These are phyloP conservation scores for Debaryomyces singareniensis DNA, from an alignment of 1,139 yeast species.

Conservation along the genomic window DNA sequence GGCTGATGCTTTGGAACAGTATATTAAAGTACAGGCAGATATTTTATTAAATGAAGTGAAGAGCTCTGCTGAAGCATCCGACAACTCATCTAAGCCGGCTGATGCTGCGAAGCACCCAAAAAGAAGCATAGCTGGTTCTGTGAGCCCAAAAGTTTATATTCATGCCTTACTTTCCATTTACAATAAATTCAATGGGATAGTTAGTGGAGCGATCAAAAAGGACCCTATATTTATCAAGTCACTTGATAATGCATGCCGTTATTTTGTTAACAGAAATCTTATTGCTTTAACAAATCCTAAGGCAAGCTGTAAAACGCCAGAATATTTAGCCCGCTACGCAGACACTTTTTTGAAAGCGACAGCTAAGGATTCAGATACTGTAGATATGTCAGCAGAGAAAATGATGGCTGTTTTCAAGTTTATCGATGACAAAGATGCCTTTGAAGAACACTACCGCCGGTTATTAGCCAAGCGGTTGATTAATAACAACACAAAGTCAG, in stretches of 20 bases:
- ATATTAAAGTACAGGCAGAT: slow-evolving; percentile 69
- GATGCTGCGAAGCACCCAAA: slow-evolving; percentile 11
- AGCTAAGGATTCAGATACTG: slow-evolving; percentile 60
- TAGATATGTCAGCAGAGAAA: slow-evolving; percentile 75
- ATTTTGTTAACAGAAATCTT: slow-evolving; percentile 74
- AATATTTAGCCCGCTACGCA: slow-evolving; percentile 81
- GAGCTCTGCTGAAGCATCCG: slow-evolving; percentile 35
- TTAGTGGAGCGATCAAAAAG: slow-evolving; percentile 61
- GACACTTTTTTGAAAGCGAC: slow-evolving; percentile 77
- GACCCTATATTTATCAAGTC: slow-evolving; percentile 82
- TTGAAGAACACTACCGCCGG: slow-evolving; percentile 89
- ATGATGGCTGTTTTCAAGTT: slow-evolving; percentile 84
- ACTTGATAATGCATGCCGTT: slow-evolving; percentile 81
- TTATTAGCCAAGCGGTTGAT: slow-evolving; percentile 84
- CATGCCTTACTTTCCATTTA: slow-evolving; percentile 71
- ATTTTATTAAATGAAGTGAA: slow-evolving; percentile 63
- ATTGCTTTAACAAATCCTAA: slow-evolving; percentile 63
- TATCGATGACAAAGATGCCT: slow-evolving; percentile 90
- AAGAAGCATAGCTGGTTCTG: slow-evolving; percentile 21
- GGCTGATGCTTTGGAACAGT: slow-evolving; percentile 64
- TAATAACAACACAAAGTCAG: slow-evolving; percentile 76
- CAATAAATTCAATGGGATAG: slow-evolving; percentile 60
- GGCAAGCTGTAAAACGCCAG: slow-evolving; percentile 68
- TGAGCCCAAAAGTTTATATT: slow-evolving; percentile 77
- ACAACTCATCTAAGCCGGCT: slow-evolving; percentile 9